A percentile compares a stretch with the other conserved stretches of the same genome.
Conservation (phyloP, 1,284 basidiomycete genomes). For the Porogramme epimiltina region DNA sequence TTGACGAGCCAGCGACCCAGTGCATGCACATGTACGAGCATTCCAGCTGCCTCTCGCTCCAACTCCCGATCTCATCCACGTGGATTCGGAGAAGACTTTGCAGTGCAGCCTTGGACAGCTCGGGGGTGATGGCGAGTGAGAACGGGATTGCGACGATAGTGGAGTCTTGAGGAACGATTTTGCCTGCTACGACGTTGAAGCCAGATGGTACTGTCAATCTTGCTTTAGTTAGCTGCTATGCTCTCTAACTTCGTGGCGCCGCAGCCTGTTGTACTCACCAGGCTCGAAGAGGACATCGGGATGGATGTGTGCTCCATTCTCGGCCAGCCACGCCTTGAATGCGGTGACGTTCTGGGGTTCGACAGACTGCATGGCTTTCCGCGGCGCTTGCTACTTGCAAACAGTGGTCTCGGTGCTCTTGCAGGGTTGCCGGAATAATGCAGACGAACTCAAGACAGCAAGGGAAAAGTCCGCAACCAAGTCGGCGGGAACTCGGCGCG, state of each 20-base stretch:
- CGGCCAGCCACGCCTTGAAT: conserved; percentile 52
- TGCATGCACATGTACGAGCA: conserved; percentile 75
- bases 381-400: no score
- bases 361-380: no score
- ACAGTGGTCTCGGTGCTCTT: no score
- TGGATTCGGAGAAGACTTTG: conserved; percentile 37
- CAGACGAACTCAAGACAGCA: no score
- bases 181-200: conserved; percentile 54
- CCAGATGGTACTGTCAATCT: conserved; percentile 51
- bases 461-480: no score
- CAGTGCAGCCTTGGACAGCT: conserved; percentile 48
- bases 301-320: conserved; percentile 53
- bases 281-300: conserved; percentile 41
- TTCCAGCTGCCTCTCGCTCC: conserved; percentile 75
- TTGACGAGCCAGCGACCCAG: conserved; percentile 48
- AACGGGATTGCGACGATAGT: conserved; percentile 78
- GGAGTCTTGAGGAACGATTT: conserved; percentile 50
- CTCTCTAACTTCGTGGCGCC: conserved; percentile 10
- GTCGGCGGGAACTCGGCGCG: no score
- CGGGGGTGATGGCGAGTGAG: conserved; percentile 67
- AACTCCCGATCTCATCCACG: conserved; percentile 34
- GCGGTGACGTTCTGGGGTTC: conserved; percentile 9
- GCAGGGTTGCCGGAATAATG: no score
- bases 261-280: conserved; percentile 37
- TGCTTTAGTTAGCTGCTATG: conserved; percentile 15